Evolutionary conservation across 1,284 basidiomycete genomes (phyloP), one percentile per base, ranked within the genome.

Genomic region (Porogramme epimiltina): DNA sequence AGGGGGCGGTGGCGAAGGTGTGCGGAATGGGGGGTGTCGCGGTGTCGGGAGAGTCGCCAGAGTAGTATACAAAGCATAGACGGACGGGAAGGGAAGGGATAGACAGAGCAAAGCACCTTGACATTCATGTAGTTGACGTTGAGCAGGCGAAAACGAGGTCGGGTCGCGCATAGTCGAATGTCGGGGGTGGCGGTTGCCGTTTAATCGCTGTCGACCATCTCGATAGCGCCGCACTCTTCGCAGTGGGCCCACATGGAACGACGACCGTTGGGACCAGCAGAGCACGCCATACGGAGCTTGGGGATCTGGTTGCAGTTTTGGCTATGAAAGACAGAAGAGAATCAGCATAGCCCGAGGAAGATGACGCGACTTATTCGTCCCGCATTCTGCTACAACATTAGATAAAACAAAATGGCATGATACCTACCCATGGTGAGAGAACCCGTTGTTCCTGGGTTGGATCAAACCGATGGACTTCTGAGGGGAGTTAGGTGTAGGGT

Each of bases 151-250:
- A 13, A 44, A 33, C 13, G 39, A n/a, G 4, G 42, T 38, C 19
- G 22, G 33, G 31, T 49, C 34, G 20, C 18, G 9, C 10, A 13
- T 10, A n/a, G 42, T 23, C 25, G 42, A 18, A 39, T 38, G 45
- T 43, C 49, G 57, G 42, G 45, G 37, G 25, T 44, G 46, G 19
- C n/a, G 3, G 39, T 15, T 22, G 5, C 23, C 20, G 42, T 24
- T 55, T 72, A 86, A 68, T 88, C 85, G 69, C 77, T 78, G 68
- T 89, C 85, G 70, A 92, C 86, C 84, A 91, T 91, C 62, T 88
- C 88, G 68, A 92, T 90, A 51, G 89, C 85, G 69, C 89, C 89
- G 66, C 89, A 92, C 74, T 90, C 79, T 76, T 91, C 87, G 70
- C 89, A 92, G 67, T 87, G 85, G 60, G 84, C 87, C 89, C 89